phyloP scores from a whole-genome alignment of 2,329 filamentous ascomycete species.

The Alternaria sp. region DNA sequence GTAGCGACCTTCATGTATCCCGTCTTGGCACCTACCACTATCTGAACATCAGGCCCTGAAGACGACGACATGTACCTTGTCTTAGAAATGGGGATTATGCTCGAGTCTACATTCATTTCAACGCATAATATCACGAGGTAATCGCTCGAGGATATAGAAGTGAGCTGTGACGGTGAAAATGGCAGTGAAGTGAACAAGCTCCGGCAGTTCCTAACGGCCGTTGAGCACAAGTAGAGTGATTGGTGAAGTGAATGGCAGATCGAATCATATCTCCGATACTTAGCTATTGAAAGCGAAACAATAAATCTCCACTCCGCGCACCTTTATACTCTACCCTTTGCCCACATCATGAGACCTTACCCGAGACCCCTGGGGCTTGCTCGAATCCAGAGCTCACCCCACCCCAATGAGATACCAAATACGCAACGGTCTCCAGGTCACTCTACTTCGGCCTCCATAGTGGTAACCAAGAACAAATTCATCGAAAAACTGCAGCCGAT shows the following conservation, averaged over 20 bases:
- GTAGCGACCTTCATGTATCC: neutral
- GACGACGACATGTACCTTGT: neutral
- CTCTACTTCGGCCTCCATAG: neutral
- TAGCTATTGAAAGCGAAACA: neutral
- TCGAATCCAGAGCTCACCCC: neutral
- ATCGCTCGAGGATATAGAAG: neutral
- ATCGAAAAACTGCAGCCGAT: slow-evolving; percentile 6
- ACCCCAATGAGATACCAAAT: neutral
- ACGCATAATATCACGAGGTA: neutral
- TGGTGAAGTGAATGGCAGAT: neutral
- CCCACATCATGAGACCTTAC: neutral
- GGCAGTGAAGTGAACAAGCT: neutral
- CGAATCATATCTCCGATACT: neutral
- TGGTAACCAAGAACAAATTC: slow-evolving; percentile 10
- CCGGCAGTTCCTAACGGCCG: neutral
- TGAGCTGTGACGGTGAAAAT: neutral
- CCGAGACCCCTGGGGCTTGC: neutral
- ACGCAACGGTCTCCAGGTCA: neutral
- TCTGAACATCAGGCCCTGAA: neutral
- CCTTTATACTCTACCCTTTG: neutral
- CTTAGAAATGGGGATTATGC: neutral
- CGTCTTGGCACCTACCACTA: neutral
- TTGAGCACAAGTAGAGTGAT: neutral
- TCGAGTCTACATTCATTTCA: neutral
- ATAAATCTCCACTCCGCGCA: neutral